Percentiles rank a stretch among this genome's conserved stretches.
Evolutionary conservation across 179 eudicot species (phyloP).

Genomic region (Amaranthus tricolor): DNA sequence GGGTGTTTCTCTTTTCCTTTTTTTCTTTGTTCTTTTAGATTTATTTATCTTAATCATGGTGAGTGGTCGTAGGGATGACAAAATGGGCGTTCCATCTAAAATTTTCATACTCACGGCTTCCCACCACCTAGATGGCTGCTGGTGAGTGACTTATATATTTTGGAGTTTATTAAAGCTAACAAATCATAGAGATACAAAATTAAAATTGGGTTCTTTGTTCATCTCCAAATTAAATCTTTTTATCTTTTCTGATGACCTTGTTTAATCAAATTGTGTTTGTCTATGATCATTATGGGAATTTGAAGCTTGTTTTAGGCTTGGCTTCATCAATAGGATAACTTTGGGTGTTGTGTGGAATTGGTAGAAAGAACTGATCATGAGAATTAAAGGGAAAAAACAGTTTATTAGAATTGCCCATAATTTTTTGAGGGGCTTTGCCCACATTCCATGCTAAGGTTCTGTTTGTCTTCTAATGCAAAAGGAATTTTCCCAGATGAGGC

Average conservation of each 20-base stretch:
- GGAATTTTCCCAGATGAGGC: slow-evolving; percentile 21
- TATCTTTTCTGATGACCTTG: background rate
- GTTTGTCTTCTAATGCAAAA: slow-evolving; percentile 3
- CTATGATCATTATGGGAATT: slow-evolving; percentile 9
- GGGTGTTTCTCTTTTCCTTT: background rate
- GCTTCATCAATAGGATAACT: background rate
- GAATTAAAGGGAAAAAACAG: background rate
- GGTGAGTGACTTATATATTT: slow-evolving; percentile 13
- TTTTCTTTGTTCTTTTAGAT: background rate
- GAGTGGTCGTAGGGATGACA: no score
- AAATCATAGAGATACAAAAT: slow-evolving; percentile 13
- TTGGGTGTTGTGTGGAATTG: background rate
- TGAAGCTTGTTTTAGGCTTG: slow-evolving; percentile 10
- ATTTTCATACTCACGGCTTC: no score
- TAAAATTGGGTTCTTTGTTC: background rate
- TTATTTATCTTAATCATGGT: background rate
- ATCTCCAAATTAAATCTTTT: background rate
- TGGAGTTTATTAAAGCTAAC: slow-evolving; percentile 29
- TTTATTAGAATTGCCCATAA: slow-evolving; percentile 16
- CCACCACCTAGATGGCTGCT: background rate
- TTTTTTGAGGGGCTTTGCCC: slow-evolving; percentile 25
- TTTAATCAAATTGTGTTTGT: background rate
- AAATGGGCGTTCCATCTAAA: no score
- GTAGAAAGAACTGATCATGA: background rate
- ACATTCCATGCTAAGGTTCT: slow-evolving; percentile 2